A percentile compares a stretch with the other conserved stretches of the same genome.
Conservation (phyloP, 1,284 basidiomycete species). For the Peniophora sp. region DNA sequence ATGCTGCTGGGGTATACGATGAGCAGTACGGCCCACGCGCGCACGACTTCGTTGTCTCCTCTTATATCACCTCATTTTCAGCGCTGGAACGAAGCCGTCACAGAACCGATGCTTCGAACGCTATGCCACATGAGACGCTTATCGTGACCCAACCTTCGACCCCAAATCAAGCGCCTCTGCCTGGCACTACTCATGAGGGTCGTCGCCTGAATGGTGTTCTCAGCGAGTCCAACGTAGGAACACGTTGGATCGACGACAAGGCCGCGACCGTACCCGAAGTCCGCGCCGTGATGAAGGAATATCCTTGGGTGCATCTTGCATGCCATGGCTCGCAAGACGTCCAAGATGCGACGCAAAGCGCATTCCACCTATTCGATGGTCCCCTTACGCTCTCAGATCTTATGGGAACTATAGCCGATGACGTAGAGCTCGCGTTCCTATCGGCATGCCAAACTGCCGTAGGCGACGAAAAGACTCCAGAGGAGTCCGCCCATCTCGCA, state of each 20-base stretch:
- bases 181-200: not conserved
- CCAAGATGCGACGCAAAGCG: not conserved
- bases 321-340: conserved; percentile 1
- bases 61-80: not conserved
- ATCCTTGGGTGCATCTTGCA: conserved; percentile 1
- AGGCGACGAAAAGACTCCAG: conserved; percentile 12
- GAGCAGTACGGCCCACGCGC: not conserved
- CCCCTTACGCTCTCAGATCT: not conserved
- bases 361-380: conserved; percentile 1
- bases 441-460: conserved; percentile 20
- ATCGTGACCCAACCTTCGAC: not conserved
- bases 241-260: conserved; percentile 8
- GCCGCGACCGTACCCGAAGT: conserved; percentile 1
- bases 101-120: not conserved
- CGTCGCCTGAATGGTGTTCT: not conserved
- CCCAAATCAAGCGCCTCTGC: not conserved
- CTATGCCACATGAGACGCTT: not conserved
- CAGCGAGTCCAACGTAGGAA: conserved; percentile 7
- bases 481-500: conserved; percentile 17
- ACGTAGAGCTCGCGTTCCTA: conserved; percentile 12
- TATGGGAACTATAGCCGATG: not conserved
- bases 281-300: not conserved
- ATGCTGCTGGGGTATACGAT: not conserved
- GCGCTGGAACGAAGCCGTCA: not conserved
- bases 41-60: not conserved